A percentile compares a stretch with the other conserved stretches of the same genome.
These are phyloP conservation scores for Solanum piurae DNA, from an alignment of 257 asterid species.

Conservation along the genomic window DNA sequence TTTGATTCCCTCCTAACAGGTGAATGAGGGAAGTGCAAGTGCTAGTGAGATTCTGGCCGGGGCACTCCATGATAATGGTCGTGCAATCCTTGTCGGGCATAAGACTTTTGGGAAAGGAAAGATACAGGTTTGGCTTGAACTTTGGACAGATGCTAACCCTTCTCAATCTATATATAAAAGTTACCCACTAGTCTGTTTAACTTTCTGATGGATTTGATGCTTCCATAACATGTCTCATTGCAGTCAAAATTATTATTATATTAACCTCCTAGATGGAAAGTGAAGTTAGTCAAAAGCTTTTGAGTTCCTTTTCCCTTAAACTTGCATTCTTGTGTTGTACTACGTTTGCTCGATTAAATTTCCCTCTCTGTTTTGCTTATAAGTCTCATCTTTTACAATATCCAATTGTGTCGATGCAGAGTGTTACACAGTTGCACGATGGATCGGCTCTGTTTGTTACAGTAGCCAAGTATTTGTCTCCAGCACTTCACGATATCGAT, in stretches of 20 bases:
- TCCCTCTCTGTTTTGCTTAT: neutral
- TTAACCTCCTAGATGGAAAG: neutral
- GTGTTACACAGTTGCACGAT: slow-evolving; percentile 80
- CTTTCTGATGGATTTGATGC: neutral
- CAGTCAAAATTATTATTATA: neutral
- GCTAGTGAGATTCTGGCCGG: slow-evolving; percentile 97
- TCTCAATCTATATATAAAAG: neutral
- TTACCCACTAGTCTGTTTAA: neutral
- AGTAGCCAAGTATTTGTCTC: slow-evolving; percentile 83
- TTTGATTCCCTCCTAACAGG: slow-evolving; percentile 23
- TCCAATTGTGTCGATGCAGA: slow-evolving; percentile 29
- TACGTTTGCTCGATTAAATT: neutral
- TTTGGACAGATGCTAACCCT: neutral
- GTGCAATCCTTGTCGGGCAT: slow-evolving; percentile 82
- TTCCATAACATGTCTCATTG: neutral
- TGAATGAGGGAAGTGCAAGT: slow-evolving; percentile 94
- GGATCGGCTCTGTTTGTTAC: slow-evolving; percentile 92
- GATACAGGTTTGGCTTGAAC: slow-evolving; percentile 55
- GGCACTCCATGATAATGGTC: slow-evolving; percentile 89
- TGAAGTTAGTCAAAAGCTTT: neutral
- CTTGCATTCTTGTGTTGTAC: neutral
- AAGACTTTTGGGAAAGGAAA: slow-evolving; percentile 89
- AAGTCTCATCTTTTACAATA: neutral
- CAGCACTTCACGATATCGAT: slow-evolving; percentile 89
- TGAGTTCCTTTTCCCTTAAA: neutral